Evolutionary conservation across 2,329 filamentous ascomycete species (phyloP), one percentile per base, ranked within the genome.

Genomic region (Phaeosphaeriaceae sp.): DNA sequence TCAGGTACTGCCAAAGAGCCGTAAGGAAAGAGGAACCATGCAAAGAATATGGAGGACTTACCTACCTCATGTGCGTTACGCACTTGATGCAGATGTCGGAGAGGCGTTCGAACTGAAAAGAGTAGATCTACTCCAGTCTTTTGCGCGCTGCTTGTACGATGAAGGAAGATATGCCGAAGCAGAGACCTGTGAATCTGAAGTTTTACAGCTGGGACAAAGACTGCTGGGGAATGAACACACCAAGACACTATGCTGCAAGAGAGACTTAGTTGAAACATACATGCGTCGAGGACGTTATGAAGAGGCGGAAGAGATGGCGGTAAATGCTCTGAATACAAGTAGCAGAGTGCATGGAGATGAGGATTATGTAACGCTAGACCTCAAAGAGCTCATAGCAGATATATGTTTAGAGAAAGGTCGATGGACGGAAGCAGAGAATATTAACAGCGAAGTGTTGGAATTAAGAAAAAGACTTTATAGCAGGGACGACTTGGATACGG

Each of bases 51-150:
- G 25, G 50, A 45, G n/a, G 19, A 7, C 24, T 2, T 52, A 53
- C 36, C 51, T 53, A 44, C 51, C 51, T 4, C 51, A 53, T 24
- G 51, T 42, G 36, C 36, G 36, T 40, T 40, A 2, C 3, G 36
- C n/a, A 7, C 36, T 40, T 40, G 13, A 40, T 40, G 31, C 17
- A 10, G 11, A 49, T 7, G 15, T 40, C 1, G 27, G 4, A 20
- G 25, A 49, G 7, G 17, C 19, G 2, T 13, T 20, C 40, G 47
- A 20, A 7, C 2, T 21, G 25, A n/a, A n/a, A n/a, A 17, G 36
- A 40, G 36, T 13, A n/a, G 17, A 40, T n/a, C 36, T 40, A 40
- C 15, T 40, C 7, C 2, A 7, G 15, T 17, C 36, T 40, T 40
- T 40, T 7, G 13, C 36, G 2, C 15, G 15, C 7, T 40, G 36